Evolutionary conservation across 345 rosid genomes (phyloP), one percentile per base, ranked within the genome.

Genomic region (Aurinia saxatilis): DNA sequence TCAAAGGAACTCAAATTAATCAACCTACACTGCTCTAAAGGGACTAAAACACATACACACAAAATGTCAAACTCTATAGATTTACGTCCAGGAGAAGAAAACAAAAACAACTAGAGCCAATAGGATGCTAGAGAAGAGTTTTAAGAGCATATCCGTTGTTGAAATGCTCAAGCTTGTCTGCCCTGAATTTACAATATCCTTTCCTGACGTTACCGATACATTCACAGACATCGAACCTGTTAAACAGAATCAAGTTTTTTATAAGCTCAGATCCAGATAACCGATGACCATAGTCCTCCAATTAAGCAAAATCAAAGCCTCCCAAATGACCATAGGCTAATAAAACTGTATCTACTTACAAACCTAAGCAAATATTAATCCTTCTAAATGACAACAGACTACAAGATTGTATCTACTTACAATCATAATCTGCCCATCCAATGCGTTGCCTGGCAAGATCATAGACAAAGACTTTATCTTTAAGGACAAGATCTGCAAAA

Each of bases 391-490:
- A n/a, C n/a, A n/a, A 47, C 23, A 50, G 36, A 14, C 21, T 57
- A 1, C 9, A 5, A 17, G 9, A 10, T 33, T 47, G 13, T 46
- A 12, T 50, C 35, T 73, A 80, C 97, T 90, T 83, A 93, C 99
- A 90, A 46, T 93, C 89, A 57, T 87, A 93, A 46, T 83, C 71
- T 50, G 97, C 71, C 97, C 99, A 93, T 71, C 97, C 99, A 25
- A 93, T 64, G 44, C 91, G 78, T 74, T 86, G 92, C 61, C 66
- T 81, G 59, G 86, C 86, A 34, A 93, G 78, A 70, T 93, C 99
- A 55, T 90, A 93, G 57, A 93, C 96, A 69, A 93, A 66, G 54
- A 93, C 86, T 76, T 93, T 93, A 78, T 93, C 96, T 72, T 86
- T 90, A 6, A 93, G 84, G 46, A 86, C 85, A 62, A 93, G 88